Percentiles rank a stretch among this genome's conserved stretches.
Conservation (phyloP, 2,329 filamentous ascomycete genomes). For the Xylariaceae sp. region DNA sequence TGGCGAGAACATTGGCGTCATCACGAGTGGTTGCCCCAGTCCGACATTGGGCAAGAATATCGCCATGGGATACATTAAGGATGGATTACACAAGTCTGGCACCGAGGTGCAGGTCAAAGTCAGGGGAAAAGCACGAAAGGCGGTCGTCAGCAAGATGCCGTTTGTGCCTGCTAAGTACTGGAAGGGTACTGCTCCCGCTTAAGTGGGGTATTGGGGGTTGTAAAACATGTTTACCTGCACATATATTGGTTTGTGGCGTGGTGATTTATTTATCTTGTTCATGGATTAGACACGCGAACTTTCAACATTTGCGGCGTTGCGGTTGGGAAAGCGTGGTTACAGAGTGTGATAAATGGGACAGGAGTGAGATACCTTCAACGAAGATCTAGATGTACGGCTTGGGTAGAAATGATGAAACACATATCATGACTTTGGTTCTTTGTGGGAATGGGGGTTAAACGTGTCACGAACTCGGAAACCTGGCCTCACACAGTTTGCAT, state of each 20-base stretch:
- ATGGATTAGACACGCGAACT: neutral
- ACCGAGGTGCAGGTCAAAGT: constrained; percentile 77
- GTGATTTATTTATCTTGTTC: no score
- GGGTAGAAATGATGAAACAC: neutral
- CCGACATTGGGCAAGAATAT: constrained; percentile 87
- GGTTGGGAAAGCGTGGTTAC: neutral
- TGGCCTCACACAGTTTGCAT: no score
- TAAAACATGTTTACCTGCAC: no score
- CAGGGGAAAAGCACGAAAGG: constrained; percentile 70
- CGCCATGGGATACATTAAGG: constrained; percentile 88
- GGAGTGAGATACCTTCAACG: constrained; percentile 23
- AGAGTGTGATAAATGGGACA: neutral
- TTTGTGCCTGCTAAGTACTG: constrained; percentile 80
- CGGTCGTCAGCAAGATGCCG: constrained; percentile 80
- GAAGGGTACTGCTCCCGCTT: constrained; percentile 36
- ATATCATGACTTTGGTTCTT: no score
- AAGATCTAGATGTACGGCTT: constrained; percentile 15
- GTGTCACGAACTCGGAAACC: no score
- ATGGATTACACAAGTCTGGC: constrained; percentile 77
- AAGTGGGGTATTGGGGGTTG: neutral
- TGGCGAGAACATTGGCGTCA: constrained; percentile 61
- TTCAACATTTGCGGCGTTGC: constrained; percentile 12
- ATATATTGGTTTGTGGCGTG: no score
- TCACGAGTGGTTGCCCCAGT: constrained; percentile 89
- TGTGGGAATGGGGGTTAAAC: no score